A percentile compares a stretch with the other conserved stretches of the same genome.
Evolutionary conservation across 108 stramenopile genomes (phyloP).

Genomic region (Schizochytrium sp.): DNA sequence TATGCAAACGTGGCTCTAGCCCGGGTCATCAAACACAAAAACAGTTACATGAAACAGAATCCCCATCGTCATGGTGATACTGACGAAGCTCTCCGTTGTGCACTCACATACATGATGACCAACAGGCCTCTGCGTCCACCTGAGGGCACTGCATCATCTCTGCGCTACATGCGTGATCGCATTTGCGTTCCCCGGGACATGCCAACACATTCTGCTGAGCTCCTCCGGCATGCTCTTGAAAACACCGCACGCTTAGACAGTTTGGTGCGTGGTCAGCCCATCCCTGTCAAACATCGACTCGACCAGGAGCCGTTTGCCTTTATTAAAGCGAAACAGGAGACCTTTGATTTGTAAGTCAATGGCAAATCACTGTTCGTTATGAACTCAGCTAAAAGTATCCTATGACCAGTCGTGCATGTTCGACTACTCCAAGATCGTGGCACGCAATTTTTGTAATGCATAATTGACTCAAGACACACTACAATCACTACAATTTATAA

Average conservation of each 20-base stretch:
- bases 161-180: slow-evolving; percentile 33
- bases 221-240: slow-evolving; percentile 15
- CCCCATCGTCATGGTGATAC: slow-evolving; percentile 54
- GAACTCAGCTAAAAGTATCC: not conserved
- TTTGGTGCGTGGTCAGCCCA: not conserved
- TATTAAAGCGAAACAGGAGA: slow-evolving; percentile 42
- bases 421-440: not conserved
- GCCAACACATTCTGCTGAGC: not conserved
- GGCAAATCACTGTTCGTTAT: not conserved
- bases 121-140: not conserved
- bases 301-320: slow-evolving; percentile 47
- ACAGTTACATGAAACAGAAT: slow-evolving; percentile 48
- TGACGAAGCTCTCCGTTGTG: slow-evolving; percentile 47
- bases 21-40: slow-evolving; percentile 19
- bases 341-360: not conserved
- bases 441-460: too few species aligned
- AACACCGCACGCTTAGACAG: slow-evolving; percentile 25
- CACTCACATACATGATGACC: slow-evolving; percentile 34
- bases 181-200: slow-evolving; percentile 49
- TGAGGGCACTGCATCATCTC: slow-evolving; percentile 14
- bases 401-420: not conserved
- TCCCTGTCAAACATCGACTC: slow-evolving; percentile 50
- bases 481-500: too few species aligned
- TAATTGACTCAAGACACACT: too few species aligned
- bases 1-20: slow-evolving; percentile 12